Evolutionary conservation across 202 grass and related monocot genomes (phyloP).

Genomic region (Carex arenaria): DNA sequence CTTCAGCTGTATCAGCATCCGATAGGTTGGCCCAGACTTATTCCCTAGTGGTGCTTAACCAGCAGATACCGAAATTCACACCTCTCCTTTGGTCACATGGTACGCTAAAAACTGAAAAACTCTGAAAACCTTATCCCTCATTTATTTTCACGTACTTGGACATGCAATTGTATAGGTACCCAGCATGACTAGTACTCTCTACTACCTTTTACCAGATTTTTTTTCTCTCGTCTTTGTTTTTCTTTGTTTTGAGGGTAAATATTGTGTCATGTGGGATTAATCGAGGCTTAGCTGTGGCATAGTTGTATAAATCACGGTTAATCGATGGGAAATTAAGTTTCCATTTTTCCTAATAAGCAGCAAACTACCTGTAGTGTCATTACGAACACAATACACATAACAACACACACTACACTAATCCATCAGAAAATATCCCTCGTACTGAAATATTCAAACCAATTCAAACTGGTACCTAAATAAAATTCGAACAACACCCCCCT

Average conservation of each 20-base stretch:
- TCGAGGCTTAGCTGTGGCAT: not conserved
- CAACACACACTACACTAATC: not conserved
- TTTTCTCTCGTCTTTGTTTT: not conserved
- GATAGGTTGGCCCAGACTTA: conserved; percentile 24
- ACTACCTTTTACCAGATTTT: not conserved
- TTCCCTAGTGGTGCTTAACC: conserved; percentile 69
- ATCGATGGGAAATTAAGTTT: not conserved
- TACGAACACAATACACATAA: not conserved
- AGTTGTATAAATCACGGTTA: not conserved
- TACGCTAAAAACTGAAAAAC: conserved; percentile 22
- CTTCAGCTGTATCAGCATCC: conserved; percentile 25
- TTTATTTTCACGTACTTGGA: not conserved
- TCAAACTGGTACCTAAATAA: not conserved
- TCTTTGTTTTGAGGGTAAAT: conserved; percentile 2
- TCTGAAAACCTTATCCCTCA: not conserved
- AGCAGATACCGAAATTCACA: conserved; percentile 53
- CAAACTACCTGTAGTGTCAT: not conserved
- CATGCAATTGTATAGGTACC: not conserved
- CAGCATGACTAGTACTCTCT: not conserved
- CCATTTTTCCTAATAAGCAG: not conserved
- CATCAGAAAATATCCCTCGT: not conserved
- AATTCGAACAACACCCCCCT: not conserved
- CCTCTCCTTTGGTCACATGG: conserved; percentile 66
- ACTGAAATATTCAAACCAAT: not conserved
- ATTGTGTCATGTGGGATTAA: not conserved